Evolutionary conservation across 768 basidiomycete genomes (phyloP), one percentile per base, ranked within the genome.

Genomic region (Boletus speciosus): DNA sequence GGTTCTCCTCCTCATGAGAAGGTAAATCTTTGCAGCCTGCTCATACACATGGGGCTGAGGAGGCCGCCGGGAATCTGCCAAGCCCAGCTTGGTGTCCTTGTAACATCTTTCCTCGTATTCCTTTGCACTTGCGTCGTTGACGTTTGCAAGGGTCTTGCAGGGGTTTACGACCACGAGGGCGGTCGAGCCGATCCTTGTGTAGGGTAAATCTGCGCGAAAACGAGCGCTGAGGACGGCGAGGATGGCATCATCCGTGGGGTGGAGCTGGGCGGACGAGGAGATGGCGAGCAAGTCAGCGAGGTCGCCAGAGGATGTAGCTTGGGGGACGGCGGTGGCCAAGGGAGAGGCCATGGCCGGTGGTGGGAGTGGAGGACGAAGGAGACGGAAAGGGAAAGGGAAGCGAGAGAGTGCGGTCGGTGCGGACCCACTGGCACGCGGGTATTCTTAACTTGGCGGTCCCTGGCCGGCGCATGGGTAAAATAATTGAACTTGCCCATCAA

Each of bases 11-110:
- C 76, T 68, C 81, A 83, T 84, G 47, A 84, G 61, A 47, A 82
- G 69, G 67, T 84, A 86, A 27, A 80, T 76, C 58, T 80, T 72
- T 27, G 79, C 81, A 1, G 85, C 85, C 39, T 84, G 71, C 54
- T 86, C 85, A 62, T 83, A 86, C 1, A 81, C 61, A 61, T 84
- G 83, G 31, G 85, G 84, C 48, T 81, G 79, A 9, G 81, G 72
- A 19, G 75, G 72, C 2, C 74, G 60, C 4, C 66, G 66, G 27
- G 73, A 62, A 35, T 72, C 66, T 3, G 65, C 73, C 25, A 77
- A 61, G 50, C 70, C 70, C 10, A 78, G 68, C 49, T 69, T 72
- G 46, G 79, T 79, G 64, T 82, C 79, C 69, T 77, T 78, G 75
- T 82, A 82, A 55, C 70, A 76, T 36, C 75, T 66, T 37, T 80